Percentiles rank a stretch among this genome's conserved stretches.
Conservation (phyloP, 2,329 filamentous ascomycete genomes). For the Neonectria ditissima region DNA sequence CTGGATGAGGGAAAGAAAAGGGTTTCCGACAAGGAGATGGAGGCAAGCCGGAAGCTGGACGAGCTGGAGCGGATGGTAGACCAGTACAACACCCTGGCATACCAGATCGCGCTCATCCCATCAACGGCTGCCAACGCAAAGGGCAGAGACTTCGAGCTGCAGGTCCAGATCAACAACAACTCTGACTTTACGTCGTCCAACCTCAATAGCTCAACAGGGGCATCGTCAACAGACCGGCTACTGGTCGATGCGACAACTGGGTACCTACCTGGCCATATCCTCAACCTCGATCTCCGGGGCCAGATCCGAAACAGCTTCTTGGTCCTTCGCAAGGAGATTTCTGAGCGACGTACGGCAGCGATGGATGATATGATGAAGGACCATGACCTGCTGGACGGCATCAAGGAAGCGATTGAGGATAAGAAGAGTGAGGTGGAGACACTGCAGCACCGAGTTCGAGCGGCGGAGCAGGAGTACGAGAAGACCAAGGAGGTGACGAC, state of each 20-base stretch:
- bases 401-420: conserved; percentile 97
- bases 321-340: conserved; percentile 86
- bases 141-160: conserved; percentile 85
- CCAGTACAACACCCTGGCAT: conserved; percentile 92
- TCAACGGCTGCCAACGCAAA: conserved; percentile 86
- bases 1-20: conserved; percentile 88
- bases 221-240: conserved; percentile 74
- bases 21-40: conserved; percentile 87
- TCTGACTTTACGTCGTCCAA: conserved; percentile 80
- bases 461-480: conserved; percentile 93
- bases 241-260: conserved; percentile 85
- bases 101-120: conserved; percentile 93
- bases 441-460: conserved; percentile 86
- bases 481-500: conserved; percentile 88
- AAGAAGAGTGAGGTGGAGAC: conserved; percentile 93
- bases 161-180: conserved; percentile 81
- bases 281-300: conserved; percentile 89
- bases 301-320: conserved; percentile 83
- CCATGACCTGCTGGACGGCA: conserved; percentile 91
- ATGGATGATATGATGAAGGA: conserved; percentile 95
- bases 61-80: conserved; percentile 93
- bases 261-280: conserved; percentile 88
- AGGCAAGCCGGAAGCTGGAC: conserved; percentile 86
- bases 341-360: conserved; percentile 83
- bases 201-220: conserved; percentile 57